Conservation (phyloP, 805 yeast species). For the Ogataea glucozyma region DNA sequence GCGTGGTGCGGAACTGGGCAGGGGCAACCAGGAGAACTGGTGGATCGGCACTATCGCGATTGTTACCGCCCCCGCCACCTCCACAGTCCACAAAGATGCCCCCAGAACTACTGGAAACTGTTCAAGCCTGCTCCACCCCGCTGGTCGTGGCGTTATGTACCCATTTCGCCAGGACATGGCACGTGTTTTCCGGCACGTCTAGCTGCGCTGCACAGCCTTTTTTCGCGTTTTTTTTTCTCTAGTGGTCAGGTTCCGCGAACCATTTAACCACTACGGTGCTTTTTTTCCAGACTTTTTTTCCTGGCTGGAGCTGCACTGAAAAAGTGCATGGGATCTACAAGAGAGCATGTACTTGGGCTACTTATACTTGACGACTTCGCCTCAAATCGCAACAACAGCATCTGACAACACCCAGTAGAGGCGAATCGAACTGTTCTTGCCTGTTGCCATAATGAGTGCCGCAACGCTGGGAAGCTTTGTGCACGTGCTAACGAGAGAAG, state of each 20-base stretch:
- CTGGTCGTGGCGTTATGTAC: not conserved
- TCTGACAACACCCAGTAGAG: not conserved
- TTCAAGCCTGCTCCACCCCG: too few species aligned
- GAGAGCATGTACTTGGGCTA: not conserved
- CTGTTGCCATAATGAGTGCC: not conserved
- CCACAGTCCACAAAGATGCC: too few species aligned
- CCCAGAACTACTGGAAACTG: too few species aligned
- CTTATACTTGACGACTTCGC: too few species aligned
- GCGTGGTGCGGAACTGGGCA: too few species aligned
- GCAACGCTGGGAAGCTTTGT: constrained; percentile 5
- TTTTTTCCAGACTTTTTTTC: constrained; percentile 7
- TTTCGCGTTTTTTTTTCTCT: not conserved
- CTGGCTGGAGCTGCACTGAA: not conserved
- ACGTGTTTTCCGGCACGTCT: not conserved
- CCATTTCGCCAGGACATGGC: not conserved
- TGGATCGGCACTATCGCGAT: too few species aligned
- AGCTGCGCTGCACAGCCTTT: not conserved
- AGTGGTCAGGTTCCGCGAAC: not conserved
- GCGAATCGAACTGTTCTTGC: not conserved
- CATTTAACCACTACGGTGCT: constrained; percentile 16
- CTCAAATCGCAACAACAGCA: not conserved
- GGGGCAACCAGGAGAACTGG: too few species aligned
- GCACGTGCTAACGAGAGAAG: constrained; percentile 17
- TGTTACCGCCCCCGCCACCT: too few species aligned
- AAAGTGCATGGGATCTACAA: not conserved